Percentiles rank a stretch among this genome's conserved stretches.
Evolutionary conservation across 345 rosid genomes (phyloP).

Genomic region (Lepidium sativum): DNA sequence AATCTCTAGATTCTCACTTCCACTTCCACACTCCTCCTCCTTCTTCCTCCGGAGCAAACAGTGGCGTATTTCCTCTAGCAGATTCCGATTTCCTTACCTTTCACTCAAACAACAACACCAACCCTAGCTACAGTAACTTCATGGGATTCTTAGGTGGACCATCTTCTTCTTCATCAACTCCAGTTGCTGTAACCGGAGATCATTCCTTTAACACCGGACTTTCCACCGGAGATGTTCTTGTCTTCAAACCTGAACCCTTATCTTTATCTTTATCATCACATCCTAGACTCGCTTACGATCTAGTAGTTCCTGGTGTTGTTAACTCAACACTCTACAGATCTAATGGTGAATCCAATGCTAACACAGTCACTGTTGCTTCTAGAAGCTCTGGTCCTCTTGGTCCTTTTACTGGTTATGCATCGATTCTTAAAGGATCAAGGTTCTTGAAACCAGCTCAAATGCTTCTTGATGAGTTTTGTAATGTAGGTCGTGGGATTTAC

Average conservation of each 20-base stretch:
- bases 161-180: conserved; percentile 24
- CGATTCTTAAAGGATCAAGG: conserved; percentile 69
- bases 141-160: conserved; percentile 34
- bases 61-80: conserved; percentile 46
- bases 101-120: conserved; percentile 43
- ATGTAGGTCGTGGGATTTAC: conserved; percentile 50
- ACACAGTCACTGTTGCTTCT: conserved; percentile 33
- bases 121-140: conserved; percentile 44
- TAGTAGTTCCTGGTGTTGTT: conserved; percentile 13
- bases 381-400: conserved; percentile 48
- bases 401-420: conserved; percentile 74
- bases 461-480: conserved; percentile 68
- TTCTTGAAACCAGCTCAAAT: conserved; percentile 85
- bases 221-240: conserved; percentile 33
- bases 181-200: conserved; percentile 20
- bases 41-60: no score
- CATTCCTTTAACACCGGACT: conserved; percentile 31
- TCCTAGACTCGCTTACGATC: conserved; percentile 30
- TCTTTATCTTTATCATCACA: conserved; percentile 64
- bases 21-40: conserved; percentile 22
- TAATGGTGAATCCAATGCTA: conserved; percentile 8
- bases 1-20: conserved; percentile 25
- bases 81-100: conserved; percentile 55
- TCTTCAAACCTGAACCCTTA: conserved; percentile 51
- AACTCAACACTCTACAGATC: conserved; percentile 21